Percentiles rank a stretch among this genome's conserved stretches.
These are phyloP conservation scores for Saccharomycopsis sp. DNA, from an alignment of 805 yeast species.

Conservation along the genomic window DNA sequence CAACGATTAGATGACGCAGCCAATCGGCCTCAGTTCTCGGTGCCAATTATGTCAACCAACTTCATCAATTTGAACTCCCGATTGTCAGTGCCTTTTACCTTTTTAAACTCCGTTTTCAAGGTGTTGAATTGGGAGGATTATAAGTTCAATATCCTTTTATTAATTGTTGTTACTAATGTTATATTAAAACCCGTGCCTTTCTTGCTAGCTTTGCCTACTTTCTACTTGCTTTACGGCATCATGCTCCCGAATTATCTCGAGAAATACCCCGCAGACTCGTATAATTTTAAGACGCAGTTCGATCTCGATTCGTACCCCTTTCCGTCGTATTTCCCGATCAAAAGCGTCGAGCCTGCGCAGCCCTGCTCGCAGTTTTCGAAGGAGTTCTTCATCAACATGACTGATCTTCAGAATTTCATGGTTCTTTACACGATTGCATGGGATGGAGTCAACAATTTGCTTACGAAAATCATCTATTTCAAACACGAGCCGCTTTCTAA, in stretches of 20 bases:
- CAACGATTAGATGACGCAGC: slow-evolving; percentile 55
- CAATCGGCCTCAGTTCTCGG: slow-evolving; percentile 60
- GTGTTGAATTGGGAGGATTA: slow-evolving; percentile 63
- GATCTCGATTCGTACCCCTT: slow-evolving; percentile 33
- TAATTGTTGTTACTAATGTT: slow-evolving; percentile 43
- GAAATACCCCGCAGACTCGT: slow-evolving; percentile 37
- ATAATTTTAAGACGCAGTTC: slow-evolving; percentile 3
- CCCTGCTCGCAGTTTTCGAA: slow-evolving; percentile 57
- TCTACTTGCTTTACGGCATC: slow-evolving; percentile 44
- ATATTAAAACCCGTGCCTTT: slow-evolving; percentile 55
- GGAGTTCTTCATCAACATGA: slow-evolving; percentile 70
- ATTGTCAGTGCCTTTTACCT: slow-evolving; percentile 52
- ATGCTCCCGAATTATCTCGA: slow-evolving; percentile 62
- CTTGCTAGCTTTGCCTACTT: slow-evolving; percentile 46
- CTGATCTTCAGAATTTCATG: slow-evolving; percentile 82
- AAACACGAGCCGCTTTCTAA: slow-evolving; percentile 55
- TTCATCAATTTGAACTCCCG: slow-evolving; percentile 57
- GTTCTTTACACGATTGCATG: slow-evolving; percentile 52
- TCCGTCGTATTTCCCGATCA: slow-evolving; percentile 46
- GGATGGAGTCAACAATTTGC: slow-evolving; percentile 46
- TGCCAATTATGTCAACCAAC: slow-evolving; percentile 64
- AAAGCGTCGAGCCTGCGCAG: slow-evolving; percentile 23
- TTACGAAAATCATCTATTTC: slow-evolving; percentile 56
- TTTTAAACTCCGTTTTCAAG: slow-evolving; percentile 49
- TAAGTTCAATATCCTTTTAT: slow-evolving; percentile 50